Conservation (phyloP, 768 basidiomycete species). For the Gloeophyllum trabeum region DNA sequence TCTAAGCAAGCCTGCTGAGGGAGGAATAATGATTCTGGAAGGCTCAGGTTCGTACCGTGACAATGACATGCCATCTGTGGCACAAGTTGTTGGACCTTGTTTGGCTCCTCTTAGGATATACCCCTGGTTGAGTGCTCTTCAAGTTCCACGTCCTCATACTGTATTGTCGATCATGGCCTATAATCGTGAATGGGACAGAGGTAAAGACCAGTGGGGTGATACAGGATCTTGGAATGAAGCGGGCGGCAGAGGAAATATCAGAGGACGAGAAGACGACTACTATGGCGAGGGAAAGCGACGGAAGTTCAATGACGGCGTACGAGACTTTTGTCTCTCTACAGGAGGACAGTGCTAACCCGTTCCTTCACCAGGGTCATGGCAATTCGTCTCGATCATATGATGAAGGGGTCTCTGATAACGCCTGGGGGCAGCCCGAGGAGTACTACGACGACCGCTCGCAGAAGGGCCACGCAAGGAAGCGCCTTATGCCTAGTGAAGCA, state of each 20-base stretch:
- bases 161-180: slow-evolving; percentile 44
- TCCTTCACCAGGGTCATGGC: slow-evolving; percentile 24
- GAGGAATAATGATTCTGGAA: too few species aligned
- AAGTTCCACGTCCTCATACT: too few species aligned
- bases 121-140: too few species aligned
- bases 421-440: slow-evolving; percentile 22
- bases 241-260: slow-evolving; percentile 27
- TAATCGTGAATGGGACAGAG: slow-evolving; percentile 83
- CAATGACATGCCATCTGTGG: too few species aligned
- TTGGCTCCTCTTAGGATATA: too few species aligned
- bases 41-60: too few species aligned
- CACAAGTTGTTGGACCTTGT: too few species aligned
- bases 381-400: slow-evolving; percentile 43
- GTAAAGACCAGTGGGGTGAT: slow-evolving; percentile 53
- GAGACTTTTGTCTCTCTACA: slow-evolving; percentile 17
- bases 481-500: slow-evolving; percentile 72
- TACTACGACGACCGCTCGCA: slow-evolving; percentile 37
- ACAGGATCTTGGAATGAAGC: slow-evolving; percentile 26
- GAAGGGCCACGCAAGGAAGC: slow-evolving; percentile 46
- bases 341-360: neutral
- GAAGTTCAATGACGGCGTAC: slow-evolving; percentile 68
- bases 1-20: too few species aligned
- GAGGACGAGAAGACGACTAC: slow-evolving; percentile 60
- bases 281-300: slow-evolving; percentile 64
- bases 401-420: slow-evolving; percentile 26